Evolutionary conservation across 1,284 basidiomycete genomes (phyloP).

Genomic region (Melanopsichium pennsylvanicum): DNA sequence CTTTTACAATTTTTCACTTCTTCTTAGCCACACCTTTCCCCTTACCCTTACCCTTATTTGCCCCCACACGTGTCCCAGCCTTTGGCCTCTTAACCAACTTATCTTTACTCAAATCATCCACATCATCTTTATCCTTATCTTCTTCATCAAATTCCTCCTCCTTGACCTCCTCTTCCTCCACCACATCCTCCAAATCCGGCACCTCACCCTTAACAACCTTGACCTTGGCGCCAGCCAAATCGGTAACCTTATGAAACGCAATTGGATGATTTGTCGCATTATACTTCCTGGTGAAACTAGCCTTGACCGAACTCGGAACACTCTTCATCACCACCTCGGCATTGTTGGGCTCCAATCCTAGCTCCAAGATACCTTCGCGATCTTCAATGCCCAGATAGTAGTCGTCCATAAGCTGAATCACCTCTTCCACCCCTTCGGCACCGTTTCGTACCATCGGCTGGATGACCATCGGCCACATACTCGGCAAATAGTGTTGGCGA

Average conservation of each 20-base stretch:
- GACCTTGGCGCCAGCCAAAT: constrained; percentile 22
- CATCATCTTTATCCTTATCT: constrained; percentile 31
- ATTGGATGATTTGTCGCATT: constrained; percentile 51
- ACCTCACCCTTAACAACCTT: constrained; percentile 35
- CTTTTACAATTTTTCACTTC: too few relatives aligned
- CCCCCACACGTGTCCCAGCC: constrained; percentile 67
- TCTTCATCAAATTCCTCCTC: constrained; percentile 57
- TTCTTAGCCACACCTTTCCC: constrained; percentile 10
- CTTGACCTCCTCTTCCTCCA: constrained; percentile 67
- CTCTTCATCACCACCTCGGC: constrained; percentile 77
- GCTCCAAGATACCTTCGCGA: constrained; percentile 92
- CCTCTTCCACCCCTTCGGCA: constrained; percentile 74
- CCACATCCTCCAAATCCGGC: constrained; percentile 57
- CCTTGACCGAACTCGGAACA: constrained; percentile 82
- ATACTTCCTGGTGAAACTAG: constrained; percentile 81
- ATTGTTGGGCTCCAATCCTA: constrained; percentile 83
- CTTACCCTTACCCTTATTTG: constrained; percentile 33
- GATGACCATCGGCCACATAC: constrained; percentile 80
- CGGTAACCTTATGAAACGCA: constrained; percentile 51
- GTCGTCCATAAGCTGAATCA: constrained; percentile 89
- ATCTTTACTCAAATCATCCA: constrained; percentile 67
- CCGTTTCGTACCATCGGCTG: constrained; percentile 75
- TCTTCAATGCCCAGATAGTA: constrained; percentile 93
- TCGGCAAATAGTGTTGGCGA: constrained; percentile 86
- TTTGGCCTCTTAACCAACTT: constrained; percentile 70